These are phyloP conservation scores for Colletotrichum sp. DNA, from an alignment of 2,329 filamentous ascomycete genomes.

Conservation along the genomic window DNA sequence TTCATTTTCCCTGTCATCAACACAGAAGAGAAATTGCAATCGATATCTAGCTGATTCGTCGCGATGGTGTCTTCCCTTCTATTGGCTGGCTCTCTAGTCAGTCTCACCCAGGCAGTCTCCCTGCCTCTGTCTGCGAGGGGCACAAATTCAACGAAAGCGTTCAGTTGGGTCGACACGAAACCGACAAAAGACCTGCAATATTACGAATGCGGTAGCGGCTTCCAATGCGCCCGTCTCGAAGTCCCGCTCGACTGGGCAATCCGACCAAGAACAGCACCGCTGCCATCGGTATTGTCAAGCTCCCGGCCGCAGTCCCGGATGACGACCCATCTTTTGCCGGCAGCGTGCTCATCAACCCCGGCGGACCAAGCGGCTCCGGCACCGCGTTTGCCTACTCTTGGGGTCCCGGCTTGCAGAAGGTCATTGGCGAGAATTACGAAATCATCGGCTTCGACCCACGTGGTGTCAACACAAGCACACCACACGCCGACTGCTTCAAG, in stretches of 20 bases:
- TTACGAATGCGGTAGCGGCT: constrained; percentile 40
- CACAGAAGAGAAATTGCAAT: background rate
- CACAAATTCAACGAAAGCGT: constrained; percentile 12
- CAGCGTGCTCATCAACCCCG: constrained; percentile 40
- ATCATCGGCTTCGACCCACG: constrained; percentile 42
- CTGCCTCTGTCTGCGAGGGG: background rate
- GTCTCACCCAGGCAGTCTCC: background rate
- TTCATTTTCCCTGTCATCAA: background rate
- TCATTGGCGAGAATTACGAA: constrained; percentile 33
- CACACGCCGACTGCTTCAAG: constrained; percentile 35
- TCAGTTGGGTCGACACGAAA: constrained; percentile 38
- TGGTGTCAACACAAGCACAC: constrained; percentile 35
- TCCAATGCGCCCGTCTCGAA: constrained; percentile 44
- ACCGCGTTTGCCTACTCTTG: constrained; percentile 23
- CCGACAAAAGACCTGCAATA: constrained; percentile 40
- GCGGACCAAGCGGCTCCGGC: constrained; percentile 41
- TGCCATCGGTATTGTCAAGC: constrained; percentile 36
- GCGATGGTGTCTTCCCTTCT: background rate
- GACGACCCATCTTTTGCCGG: constrained; percentile 36
- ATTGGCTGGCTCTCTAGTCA: background rate
- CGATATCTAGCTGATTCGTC: fast-evolving
- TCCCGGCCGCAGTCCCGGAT: constrained; percentile 35
- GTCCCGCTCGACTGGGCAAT: constrained; percentile 48
- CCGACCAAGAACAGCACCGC: constrained; percentile 19
- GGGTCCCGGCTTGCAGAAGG: constrained; percentile 27